phyloP scores from a whole-genome alignment of 1,139 yeast species.

The Pichia sp. region DNA sequence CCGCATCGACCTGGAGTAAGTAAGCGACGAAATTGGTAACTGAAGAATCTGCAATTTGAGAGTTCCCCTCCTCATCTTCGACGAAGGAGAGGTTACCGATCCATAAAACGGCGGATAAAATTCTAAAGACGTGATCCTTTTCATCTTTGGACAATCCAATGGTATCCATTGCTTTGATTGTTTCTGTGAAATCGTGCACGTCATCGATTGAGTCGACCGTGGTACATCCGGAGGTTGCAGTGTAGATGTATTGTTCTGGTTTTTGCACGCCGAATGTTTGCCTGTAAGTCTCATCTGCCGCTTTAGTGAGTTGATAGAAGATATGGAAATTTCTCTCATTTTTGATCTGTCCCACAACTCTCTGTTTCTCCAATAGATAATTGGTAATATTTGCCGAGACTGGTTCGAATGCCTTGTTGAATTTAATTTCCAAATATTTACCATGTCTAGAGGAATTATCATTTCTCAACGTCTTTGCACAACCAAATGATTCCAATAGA shows the following conservation, averaged over 20 bases:
- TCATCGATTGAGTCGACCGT: slow-evolving; percentile 86
- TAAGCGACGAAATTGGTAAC: slow-evolving; percentile 95
- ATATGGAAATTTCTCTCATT: slow-evolving; percentile 96
- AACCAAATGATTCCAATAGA: slow-evolving; percentile 90
- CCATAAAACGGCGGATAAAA: slow-evolving; percentile 86
- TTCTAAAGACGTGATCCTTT: slow-evolving; percentile 83
- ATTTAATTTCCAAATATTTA: slow-evolving; percentile 86
- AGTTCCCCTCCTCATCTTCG: slow-evolving; percentile 85
- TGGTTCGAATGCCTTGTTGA: slow-evolving; percentile 78
- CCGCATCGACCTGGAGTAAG: slow-evolving; percentile 72
- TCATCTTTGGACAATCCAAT: slow-evolving; percentile 79
- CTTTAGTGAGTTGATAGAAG: slow-evolving; percentile 91
- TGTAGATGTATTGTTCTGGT: slow-evolving; percentile 88
- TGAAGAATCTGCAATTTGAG: slow-evolving; percentile 71
- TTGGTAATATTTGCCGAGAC: slow-evolving; percentile 95
- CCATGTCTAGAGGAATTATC: slow-evolving; percentile 98
- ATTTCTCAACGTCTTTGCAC: slow-evolving; percentile 95
- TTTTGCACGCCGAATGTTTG: slow-evolving; percentile 82
- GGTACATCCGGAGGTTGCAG: slow-evolving; percentile 82
- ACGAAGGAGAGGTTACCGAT: slow-evolving; percentile 83
- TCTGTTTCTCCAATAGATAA: slow-evolving; percentile 86
- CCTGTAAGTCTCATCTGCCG: slow-evolving; percentile 80
- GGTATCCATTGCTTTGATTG: slow-evolving; percentile 76
- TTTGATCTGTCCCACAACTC: slow-evolving; percentile 89
- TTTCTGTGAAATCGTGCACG: slow-evolving; percentile 66